These are phyloP conservation scores for Trichocladium antarcticum DNA, from an alignment of 495 filamentous ascomycete genomes.

Conservation along the genomic window DNA sequence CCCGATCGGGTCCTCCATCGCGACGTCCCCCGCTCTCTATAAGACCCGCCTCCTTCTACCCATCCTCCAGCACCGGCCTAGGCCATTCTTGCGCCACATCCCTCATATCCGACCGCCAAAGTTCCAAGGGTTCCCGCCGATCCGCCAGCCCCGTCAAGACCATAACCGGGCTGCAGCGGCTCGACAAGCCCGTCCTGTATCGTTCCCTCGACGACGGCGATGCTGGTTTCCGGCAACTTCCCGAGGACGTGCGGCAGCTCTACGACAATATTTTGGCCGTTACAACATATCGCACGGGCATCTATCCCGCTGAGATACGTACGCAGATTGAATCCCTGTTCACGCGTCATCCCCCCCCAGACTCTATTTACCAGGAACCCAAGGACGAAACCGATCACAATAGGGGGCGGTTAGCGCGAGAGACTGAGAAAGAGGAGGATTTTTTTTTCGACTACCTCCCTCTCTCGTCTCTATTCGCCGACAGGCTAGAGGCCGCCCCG, in stretches of 20 bases:
- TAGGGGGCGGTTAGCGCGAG: background rate
- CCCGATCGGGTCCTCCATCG: background rate
- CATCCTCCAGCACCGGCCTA: background rate
- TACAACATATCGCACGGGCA: background rate
- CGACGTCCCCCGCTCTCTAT: background rate
- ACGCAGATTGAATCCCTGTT: background rate
- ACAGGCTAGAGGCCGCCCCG: background rate
- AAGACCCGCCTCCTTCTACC: background rate
- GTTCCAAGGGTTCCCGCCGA: background rate
- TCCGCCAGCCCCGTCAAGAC: constrained; percentile 5
- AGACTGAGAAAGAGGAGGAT: background rate
- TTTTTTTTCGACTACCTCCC: constrained; percentile 2
- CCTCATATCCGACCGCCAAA: background rate
- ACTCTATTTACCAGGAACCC: background rate
- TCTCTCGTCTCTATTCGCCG: background rate
- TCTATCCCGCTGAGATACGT: constrained; percentile 2
- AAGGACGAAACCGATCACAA: background rate
- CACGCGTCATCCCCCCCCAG: background rate
- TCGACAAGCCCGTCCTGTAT: constrained; percentile 1
- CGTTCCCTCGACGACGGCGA: background rate
- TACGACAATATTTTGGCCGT: background rate
- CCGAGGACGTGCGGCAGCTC: background rate
- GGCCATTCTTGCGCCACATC: background rate
- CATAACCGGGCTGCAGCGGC: background rate
- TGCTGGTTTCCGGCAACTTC: background rate